Conservation (phyloP, 2,329 filamentous ascomycete species). For the Lomentospora prolificans region DNA sequence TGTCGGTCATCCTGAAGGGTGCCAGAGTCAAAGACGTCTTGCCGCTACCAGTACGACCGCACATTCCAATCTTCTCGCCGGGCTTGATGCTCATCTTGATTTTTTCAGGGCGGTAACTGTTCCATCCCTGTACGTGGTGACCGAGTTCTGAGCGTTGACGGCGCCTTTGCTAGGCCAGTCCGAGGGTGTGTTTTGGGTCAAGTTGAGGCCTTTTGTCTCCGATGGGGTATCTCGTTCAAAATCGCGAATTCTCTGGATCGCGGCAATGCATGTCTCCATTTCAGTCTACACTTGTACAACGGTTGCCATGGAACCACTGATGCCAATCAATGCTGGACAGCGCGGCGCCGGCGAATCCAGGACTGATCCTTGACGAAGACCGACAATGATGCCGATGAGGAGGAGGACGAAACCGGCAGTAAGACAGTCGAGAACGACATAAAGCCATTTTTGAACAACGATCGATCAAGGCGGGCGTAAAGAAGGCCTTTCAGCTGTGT, state of each 20-base stretch:
- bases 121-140: slow-evolving; percentile 5
- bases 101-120: slow-evolving; percentile 5
- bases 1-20: slow-evolving; percentile 15
- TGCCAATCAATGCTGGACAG: slow-evolving; percentile 12
- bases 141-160: slow-evolving; percentile 7
- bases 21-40: background rate
- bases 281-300: slow-evolving; percentile 10
- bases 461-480: slow-evolving; percentile 31
- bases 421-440: slow-evolving; percentile 35
- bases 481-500: slow-evolving; percentile 27
- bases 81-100: slow-evolving; percentile 4
- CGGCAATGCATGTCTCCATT: slow-evolving; percentile 9
- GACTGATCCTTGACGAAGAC: slow-evolving; percentile 11
- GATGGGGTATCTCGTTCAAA: slow-evolving; percentile 8
- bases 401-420: slow-evolving; percentile 32
- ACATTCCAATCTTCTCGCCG: slow-evolving; percentile 9
- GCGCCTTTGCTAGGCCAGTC: slow-evolving; percentile 9
- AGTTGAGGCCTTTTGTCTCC: background rate
- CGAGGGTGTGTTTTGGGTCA: background rate
- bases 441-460: slow-evolving; percentile 41
- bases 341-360: slow-evolving; percentile 15
- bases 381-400: slow-evolving; percentile 31
- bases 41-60: slow-evolving; percentile 10
- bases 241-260: slow-evolving; percentile 8
- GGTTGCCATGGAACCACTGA: slow-evolving; percentile 7